These are phyloP conservation scores for Penicillium hordei DNA, from an alignment of 2,329 filamentous ascomycete species.

Conservation along the genomic window DNA sequence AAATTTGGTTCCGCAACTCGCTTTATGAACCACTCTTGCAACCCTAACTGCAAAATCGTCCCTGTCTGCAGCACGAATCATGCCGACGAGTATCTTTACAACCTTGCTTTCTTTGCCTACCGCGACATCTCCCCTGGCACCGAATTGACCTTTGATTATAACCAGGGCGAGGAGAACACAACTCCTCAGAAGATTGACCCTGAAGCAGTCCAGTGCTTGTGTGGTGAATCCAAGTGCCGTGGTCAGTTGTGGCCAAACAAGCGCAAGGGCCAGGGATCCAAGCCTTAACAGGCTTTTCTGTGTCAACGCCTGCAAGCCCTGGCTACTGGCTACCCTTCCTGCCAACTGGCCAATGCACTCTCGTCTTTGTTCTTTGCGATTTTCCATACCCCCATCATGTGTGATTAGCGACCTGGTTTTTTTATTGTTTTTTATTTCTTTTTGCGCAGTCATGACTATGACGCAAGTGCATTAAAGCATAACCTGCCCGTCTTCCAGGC, in stretches of 20 bases:
- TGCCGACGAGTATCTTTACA: slow-evolving; percentile 43
- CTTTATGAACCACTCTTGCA: slow-evolving; percentile 52
- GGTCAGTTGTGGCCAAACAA: slow-evolving; percentile 46
- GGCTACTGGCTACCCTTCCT: not conserved
- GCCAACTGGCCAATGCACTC: not conserved
- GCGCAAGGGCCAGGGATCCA: slow-evolving; percentile 31
- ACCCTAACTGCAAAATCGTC: slow-evolving; percentile 48
- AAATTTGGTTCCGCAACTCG: slow-evolving; percentile 45
- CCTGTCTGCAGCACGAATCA: slow-evolving; percentile 43
- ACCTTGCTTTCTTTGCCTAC: slow-evolving; percentile 50
- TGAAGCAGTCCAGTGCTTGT: slow-evolving; percentile 44
- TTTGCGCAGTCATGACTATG: not conserved
- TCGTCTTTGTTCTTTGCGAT: not conserved
- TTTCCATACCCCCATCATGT: not conserved
- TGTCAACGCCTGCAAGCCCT: not conserved
- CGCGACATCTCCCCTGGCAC: slow-evolving; percentile 42
- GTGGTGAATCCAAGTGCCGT: slow-evolving; percentile 46
- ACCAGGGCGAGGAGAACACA: slow-evolving; percentile 31
- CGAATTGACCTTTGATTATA: slow-evolving; percentile 52
- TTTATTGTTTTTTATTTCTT: not conserved
- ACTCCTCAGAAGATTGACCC: slow-evolving; percentile 32
- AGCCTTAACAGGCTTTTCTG: slow-evolving; percentile 1
- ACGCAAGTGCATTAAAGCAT: not conserved
- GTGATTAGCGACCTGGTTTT: not conserved
- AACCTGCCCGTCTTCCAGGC: not conserved